Evolutionary conservation across 1,139 yeast genomes (phyloP), one percentile per base, ranked within the genome.

Genomic region (Nadsonia starkeyi-henricii): DNA sequence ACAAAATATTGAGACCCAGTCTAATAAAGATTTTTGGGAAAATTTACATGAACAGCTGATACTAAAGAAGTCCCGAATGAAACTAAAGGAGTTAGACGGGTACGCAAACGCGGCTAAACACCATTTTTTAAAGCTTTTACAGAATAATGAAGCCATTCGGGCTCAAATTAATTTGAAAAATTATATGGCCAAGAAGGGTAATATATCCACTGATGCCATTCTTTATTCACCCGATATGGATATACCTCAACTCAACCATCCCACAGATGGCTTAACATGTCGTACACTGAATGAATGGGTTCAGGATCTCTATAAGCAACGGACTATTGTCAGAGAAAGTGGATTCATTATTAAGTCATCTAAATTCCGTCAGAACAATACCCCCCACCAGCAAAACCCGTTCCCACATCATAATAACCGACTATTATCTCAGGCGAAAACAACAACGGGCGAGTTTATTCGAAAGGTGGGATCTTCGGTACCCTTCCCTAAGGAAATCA

Each of bases 41-140:
- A 65, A 64, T 46, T 66, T 69, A 68, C 53, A 53, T n/a, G 58
- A 57, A 15, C 47, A 60, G 45, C 51, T 64, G 20, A 39, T 49
- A 20, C 44, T 53, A 12, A 51, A 60, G 23, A 62, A 57, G 37
- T 58, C 65, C 4, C 52, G 49, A 47, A 47, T 55, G 5, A 52
- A 50, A 39, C 42, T 63, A 36, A 48, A 48, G 15, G 50, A 51
- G 26, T 47, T 54, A 36, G 55, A 55, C 45, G 45, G 47, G 7
- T 41, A 49, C 19, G 55, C 54, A 2, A 44, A 53, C 7, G 51
- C 53, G 9, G 54, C 51, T 2, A 52, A 61, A 15, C 51, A 50
- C 13, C 48, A 50, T 8, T 48, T 50, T 30, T 43, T 58, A 12
- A 44, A 46, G 30, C 43, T 48, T 18, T 45, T 37, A 8, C 54